These are phyloP conservation scores for Penicillium hordei DNA, from an alignment of 2,329 filamentous ascomycete genomes.

Conservation along the genomic window DNA sequence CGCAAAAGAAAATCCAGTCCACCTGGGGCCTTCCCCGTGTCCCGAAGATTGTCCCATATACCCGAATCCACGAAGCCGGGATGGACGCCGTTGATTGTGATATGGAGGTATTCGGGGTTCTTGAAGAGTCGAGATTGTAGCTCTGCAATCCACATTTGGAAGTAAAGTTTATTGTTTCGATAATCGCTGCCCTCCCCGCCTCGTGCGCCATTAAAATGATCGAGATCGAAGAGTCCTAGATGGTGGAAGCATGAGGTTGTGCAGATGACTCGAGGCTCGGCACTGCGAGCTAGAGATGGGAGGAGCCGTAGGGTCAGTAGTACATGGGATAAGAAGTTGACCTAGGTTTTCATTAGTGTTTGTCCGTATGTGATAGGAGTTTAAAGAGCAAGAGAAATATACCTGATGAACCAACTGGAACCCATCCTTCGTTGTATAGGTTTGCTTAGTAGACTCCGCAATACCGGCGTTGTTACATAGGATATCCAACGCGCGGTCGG, in stretches of 20 bases:
- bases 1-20: conserved; percentile 1
- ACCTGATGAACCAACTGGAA: conserved; percentile 18
- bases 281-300: conserved; percentile 15
- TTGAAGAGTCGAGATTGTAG: conserved; percentile 15
- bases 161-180: conserved; percentile 17
- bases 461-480: conserved; percentile 19
- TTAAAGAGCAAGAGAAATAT: not conserved
- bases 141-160: conserved; percentile 18
- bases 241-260: conserved; percentile 19
- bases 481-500: conserved; percentile 13
- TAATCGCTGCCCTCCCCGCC: conserved; percentile 11
- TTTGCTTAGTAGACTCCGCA: not conserved
- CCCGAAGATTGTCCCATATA: conserved; percentile 9
- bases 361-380: too few species aligned
- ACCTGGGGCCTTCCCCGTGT: not conserved
- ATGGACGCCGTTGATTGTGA: conserved; percentile 19
- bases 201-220: conserved; percentile 8
- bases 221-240: conserved; percentile 13
- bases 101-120: conserved; percentile 15
- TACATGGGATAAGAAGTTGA: conserved; percentile 19
- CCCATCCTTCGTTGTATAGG: conserved; percentile 14
- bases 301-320: conserved; percentile 18
- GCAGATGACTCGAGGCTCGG: conserved; percentile 15
- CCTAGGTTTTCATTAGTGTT: not conserved
- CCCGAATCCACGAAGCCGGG: conserved; percentile 18